Evolutionary conservation across 768 basidiomycete genomes (phyloP).

Genomic region (Lenzites betulinus): DNA sequence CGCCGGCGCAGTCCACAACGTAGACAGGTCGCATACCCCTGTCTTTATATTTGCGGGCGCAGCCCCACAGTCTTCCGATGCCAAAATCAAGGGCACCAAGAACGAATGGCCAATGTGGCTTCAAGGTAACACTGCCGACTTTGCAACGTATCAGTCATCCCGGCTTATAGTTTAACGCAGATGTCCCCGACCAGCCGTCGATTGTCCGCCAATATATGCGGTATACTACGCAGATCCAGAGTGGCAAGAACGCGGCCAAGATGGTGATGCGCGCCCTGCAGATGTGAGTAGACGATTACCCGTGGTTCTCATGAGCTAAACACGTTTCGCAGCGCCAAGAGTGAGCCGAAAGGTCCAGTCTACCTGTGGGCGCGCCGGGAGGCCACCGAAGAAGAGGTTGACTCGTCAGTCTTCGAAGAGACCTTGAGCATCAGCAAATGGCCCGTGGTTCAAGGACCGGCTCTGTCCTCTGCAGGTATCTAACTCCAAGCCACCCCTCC

Average conservation of each 20-base stretch:
- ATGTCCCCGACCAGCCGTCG: slow-evolving; percentile 67
- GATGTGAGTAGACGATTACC: slow-evolving; percentile 45
- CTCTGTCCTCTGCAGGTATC: slow-evolving; percentile 44
- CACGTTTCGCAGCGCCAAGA: slow-evolving; percentile 51
- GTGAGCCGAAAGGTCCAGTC: slow-evolving; percentile 71
- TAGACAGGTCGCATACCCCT: slow-evolving; percentile 59
- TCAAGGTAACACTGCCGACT: too few species aligned
- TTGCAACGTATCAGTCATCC: too few species aligned
- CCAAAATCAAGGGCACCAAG: slow-evolving; percentile 60
- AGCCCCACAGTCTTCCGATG: slow-evolving; percentile 56
- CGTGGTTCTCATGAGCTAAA: too few species aligned
- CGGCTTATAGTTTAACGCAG: slow-evolving; percentile 33
- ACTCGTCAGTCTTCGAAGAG: slow-evolving; percentile 37
- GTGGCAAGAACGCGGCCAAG: slow-evolving; percentile 52
- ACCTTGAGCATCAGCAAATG: slow-evolving; percentile 41
- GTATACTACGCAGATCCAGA: slow-evolving; percentile 58
- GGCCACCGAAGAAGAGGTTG: slow-evolving; percentile 65
- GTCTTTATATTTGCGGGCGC: slow-evolving; percentile 78
- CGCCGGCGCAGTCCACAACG: slow-evolving; percentile 74
- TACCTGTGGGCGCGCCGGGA: slow-evolving; percentile 76
- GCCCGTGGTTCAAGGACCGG: slow-evolving; percentile 53
- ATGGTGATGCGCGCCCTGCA: slow-evolving; percentile 61
- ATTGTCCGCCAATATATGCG: slow-evolving; percentile 81
- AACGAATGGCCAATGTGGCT: slow-evolving; percentile 80
- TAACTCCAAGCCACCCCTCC: background rate